Evolutionary conservation across 768 basidiomycete genomes (phyloP).

Genomic region (Mycena crocata): DNA sequence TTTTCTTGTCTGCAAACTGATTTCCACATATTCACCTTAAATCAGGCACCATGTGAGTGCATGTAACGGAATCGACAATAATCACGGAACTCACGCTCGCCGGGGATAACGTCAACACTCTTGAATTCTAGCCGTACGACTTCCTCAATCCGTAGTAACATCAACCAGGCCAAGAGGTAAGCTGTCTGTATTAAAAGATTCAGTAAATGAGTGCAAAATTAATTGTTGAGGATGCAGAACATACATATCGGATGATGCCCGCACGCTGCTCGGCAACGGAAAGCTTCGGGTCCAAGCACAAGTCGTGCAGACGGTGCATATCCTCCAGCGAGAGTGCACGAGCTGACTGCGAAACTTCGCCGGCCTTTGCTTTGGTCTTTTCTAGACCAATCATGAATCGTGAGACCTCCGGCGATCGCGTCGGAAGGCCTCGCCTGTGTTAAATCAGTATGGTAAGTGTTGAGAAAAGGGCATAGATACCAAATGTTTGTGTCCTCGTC

Average conservation of each 20-base stretch:
- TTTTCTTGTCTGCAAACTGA: constrained; percentile 28
- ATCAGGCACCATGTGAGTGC: background rate
- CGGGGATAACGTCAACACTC: constrained; percentile 25
- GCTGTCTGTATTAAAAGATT: background rate
- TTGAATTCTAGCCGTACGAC: constrained; percentile 27
- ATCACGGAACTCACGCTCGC: background rate
- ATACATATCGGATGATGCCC: constrained; percentile 6
- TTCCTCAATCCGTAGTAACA: constrained; percentile 33
- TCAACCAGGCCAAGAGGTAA: constrained; percentile 28
- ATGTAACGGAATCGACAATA: background rate
- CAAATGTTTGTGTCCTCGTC: background rate
- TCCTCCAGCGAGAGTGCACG: constrained; percentile 32
- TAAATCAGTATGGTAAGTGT: background rate
- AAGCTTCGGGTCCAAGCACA: background rate
- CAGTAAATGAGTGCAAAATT: background rate
- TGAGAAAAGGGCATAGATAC: background rate
- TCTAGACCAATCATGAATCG: constrained; percentile 40
- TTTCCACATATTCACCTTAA: background rate
- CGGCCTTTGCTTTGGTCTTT: constrained; percentile 34
- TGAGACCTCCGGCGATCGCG: constrained; percentile 28
- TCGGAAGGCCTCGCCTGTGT: background rate
- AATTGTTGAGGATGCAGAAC: background rate
- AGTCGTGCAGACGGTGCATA: constrained; percentile 33
- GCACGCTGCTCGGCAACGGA: background rate
- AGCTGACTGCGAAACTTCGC: constrained; percentile 38